These are phyloP conservation scores for Daldinia sp. DNA, from an alignment of 2,329 filamentous ascomycete species.

Conservation along the genomic window DNA sequence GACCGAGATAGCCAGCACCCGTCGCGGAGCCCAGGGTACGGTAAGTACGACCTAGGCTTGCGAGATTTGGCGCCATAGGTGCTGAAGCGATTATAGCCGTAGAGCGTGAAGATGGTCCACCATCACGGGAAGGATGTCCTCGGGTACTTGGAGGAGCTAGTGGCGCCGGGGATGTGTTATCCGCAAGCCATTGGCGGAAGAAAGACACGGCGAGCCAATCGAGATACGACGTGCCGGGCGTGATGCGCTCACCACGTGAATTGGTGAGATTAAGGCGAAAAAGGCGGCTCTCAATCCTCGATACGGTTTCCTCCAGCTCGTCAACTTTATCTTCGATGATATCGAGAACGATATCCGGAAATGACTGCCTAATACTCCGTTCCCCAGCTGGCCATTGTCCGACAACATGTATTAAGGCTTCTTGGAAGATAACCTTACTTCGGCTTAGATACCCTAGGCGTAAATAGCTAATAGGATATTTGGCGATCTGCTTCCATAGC, in stretches of 20 bases:
- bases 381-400: slow-evolving; percentile 91
- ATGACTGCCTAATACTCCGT: slow-evolving; percentile 77
- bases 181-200: slow-evolving; percentile 93
- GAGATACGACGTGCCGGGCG: slow-evolving; percentile 81
- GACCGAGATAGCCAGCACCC: slow-evolving; percentile 75
- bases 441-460: slow-evolving; percentile 88
- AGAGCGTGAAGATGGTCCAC: slow-evolving; percentile 40
- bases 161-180: slow-evolving; percentile 83
- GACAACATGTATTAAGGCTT: slow-evolving; percentile 92
- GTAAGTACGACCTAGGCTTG: slow-evolving; percentile 78
- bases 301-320: slow-evolving; percentile 85
- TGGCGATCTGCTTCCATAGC: slow-evolving; percentile 95
- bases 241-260: slow-evolving; percentile 83
- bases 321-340: slow-evolving; percentile 96
- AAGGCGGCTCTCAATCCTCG: slow-evolving; percentile 82
- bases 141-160: slow-evolving; percentile 54
- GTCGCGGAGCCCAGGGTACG: slow-evolving; percentile 76
- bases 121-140: slow-evolving; percentile 42
- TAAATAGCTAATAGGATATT: slow-evolving; percentile 93
- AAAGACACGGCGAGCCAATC: slow-evolving; percentile 90
- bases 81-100: slow-evolving; percentile 52
- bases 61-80: slow-evolving; percentile 61
- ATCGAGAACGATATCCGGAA: slow-evolving; percentile 83
- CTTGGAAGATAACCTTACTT: slow-evolving; percentile 84
- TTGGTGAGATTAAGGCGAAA: slow-evolving; percentile 86